Base-by-base conservation (phyloP, 2,329 filamentous ascomycete species). In the Zelopaecilomyces penicillatus region DNA sequence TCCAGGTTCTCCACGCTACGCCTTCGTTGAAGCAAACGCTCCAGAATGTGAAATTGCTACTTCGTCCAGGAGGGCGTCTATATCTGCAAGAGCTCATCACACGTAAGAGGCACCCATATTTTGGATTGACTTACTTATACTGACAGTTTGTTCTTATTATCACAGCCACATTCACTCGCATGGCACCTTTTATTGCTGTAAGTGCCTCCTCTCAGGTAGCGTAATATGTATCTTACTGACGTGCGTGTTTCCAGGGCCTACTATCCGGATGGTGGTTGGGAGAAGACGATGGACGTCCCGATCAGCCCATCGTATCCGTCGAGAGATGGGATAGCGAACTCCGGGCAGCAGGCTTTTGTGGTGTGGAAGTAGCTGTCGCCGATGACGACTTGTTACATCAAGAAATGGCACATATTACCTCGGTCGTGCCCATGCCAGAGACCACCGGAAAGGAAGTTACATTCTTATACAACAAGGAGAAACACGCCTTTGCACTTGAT, bases 181-280 rank as follows among this genome's bases (percentile, higher is more conserved):
- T 19, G 19, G 3, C 3, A 19, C 19, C 19, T 19, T 19, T 19
- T 19, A 19, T 19, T 19, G 32, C 54, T 34, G 32, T 34, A 9
- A 12, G 19, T 34, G 32, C 3, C 12, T 34, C 32, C 32, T 3
- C 19, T 19, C 3, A 19, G 19, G 19, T 2, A 19, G 19, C 19
- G 19, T 19, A 19, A 19, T 2, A 19, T 19, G 3, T 19, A n/a
- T 8, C 32, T 12, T 9, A 3, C 32, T 34, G 12, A 34, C 12
- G 12, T 34, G 9, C 2, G 2, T 9, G 32, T 34, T 34, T 12
- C 8, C 52, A 60, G 10, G 61, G 63, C 1, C 42, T 52, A 0
- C 50, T 62, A 9, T 48, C 56, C 0, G 56, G 56, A 2, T 68
- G 66, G 65, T 68, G 65, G 65, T 49, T 58, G 4, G 62, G 64